phyloP scores from a whole-genome alignment of 345 rosid genomes.

The Erodium maritimum region DNA sequence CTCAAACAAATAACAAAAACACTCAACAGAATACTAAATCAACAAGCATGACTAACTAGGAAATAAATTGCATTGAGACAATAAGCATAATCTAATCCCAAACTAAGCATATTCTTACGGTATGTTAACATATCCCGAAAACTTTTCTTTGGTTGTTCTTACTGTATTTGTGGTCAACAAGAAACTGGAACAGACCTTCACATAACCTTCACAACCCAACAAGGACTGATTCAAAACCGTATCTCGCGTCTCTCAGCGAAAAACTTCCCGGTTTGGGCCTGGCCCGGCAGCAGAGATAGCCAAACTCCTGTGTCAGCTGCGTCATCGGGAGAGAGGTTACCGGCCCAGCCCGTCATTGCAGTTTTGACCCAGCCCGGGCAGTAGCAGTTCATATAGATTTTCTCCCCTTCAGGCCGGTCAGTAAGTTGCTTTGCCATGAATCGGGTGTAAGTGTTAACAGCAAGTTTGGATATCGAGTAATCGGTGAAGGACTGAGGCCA shows the following conservation, averaged over 20 bases:
- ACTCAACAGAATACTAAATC: too few species aligned
- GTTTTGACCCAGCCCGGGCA: slow-evolving; percentile 99
- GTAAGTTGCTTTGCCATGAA: slow-evolving; percentile 44
- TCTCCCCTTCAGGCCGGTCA: slow-evolving; percentile 59
- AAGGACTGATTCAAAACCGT: slow-evolving; percentile 38
- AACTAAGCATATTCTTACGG: too few species aligned
- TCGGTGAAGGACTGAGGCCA: slow-evolving; percentile 86
- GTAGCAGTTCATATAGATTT: slow-evolving; percentile 71
- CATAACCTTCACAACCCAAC: too few species aligned
- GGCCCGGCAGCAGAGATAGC: slow-evolving; percentile 82
- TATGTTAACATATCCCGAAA: too few species aligned
- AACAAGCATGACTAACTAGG: too few species aligned
- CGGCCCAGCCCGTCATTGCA: slow-evolving; percentile 94
- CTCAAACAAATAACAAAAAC: too few species aligned
- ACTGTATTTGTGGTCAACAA: too few species aligned
- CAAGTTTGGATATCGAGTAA: slow-evolving; percentile 83
- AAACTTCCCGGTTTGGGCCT: slow-evolving; percentile 61
- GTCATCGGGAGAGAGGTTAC: slow-evolving; percentile 57
- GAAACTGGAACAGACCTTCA: too few species aligned
- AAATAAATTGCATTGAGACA: too few species aligned
- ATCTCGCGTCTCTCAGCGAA: slow-evolving; percentile 91
- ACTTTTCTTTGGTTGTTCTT: too few species aligned
- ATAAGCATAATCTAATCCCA: too few species aligned
- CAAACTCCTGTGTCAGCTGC: slow-evolving; percentile 95
- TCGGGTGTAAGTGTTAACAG: slow-evolving; percentile 69